A percentile compares a stretch with the other conserved stretches of the same genome.
These are phyloP conservation scores for Candida nonsorbophila DNA, from an alignment of 805 yeast species.

Conservation along the genomic window DNA sequence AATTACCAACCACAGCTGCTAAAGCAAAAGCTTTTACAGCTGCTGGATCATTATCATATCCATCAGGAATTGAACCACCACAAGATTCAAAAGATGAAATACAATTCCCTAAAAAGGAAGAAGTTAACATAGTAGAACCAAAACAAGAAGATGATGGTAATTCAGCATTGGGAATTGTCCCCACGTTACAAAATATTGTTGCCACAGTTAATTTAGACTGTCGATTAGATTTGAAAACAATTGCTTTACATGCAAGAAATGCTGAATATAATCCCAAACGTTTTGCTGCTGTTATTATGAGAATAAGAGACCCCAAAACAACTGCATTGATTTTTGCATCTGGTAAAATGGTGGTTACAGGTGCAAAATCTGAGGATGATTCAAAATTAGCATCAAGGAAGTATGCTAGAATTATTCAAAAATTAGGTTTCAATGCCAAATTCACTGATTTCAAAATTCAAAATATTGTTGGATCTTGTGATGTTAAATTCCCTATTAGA, in stretches of 20 bases:
- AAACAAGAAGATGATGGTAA: slow-evolving; percentile 52
- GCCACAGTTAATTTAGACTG: slow-evolving; percentile 97
- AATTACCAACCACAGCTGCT: slow-evolving; percentile 73
- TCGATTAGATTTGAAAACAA: slow-evolving; percentile 91
- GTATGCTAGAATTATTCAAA: slow-evolving; percentile 96
- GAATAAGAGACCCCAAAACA: slow-evolving; percentile 97
- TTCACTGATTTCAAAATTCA: slow-evolving; percentile 97
- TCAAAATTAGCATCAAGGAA: slow-evolving; percentile 97
- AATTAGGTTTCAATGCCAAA: slow-evolving; percentile 95
- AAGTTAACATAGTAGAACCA: slow-evolving; percentile 26
- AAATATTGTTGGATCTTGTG: slow-evolving; percentile 97
- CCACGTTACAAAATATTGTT: slow-evolving; percentile 91
- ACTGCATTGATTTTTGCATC: slow-evolving; percentile 97
- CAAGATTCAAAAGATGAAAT: slow-evolving; percentile 4
- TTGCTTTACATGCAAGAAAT: slow-evolving; percentile 97
- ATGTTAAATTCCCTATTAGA: slow-evolving; percentile 95
- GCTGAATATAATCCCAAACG: slow-evolving; percentile 98
- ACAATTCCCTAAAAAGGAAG: slow-evolving; percentile 11
- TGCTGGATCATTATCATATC: slow-evolving; percentile 57
- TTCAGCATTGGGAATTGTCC: slow-evolving; percentile 91
- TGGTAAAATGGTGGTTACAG: slow-evolving; percentile 99
- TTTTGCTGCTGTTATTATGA: slow-evolving; percentile 99
- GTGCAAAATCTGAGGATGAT: slow-evolving; percentile 98
- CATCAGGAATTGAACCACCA: slow-evolving; percentile 41
- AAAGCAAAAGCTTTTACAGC: slow-evolving; percentile 71